These are phyloP conservation scores for Neurospora sp. DNA, from an alignment of 495 filamentous ascomycete species.

Conservation along the genomic window DNA sequence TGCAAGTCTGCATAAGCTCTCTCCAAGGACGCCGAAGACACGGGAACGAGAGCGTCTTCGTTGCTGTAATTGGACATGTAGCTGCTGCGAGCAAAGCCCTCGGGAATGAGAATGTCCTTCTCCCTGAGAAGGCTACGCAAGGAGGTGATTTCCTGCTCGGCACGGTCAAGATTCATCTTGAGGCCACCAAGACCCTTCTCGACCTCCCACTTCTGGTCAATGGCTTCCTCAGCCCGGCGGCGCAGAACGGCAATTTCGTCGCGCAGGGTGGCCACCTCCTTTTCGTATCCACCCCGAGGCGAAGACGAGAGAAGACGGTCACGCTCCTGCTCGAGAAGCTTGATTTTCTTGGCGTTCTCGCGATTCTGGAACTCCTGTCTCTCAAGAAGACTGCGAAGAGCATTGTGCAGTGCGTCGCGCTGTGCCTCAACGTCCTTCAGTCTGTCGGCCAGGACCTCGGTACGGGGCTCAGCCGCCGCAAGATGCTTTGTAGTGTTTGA, in stretches of 20 bases:
- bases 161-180: slow-evolving; percentile 95
- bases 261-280: slow-evolving; percentile 66
- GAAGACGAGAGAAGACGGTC: slow-evolving; percentile 59
- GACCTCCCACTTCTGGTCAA: slow-evolving; percentile 94
- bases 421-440: slow-evolving; percentile 89
- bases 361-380: slow-evolving; percentile 73
- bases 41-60: slow-evolving; percentile 17
- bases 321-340: slow-evolving; percentile 65
- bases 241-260: slow-evolving; percentile 79
- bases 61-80: slow-evolving; percentile 17
- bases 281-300: slow-evolving; percentile 68
- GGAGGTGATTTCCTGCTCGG: slow-evolving; percentile 81
- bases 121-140: slow-evolving; percentile 72
- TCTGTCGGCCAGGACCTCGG: slow-evolving; percentile 64
- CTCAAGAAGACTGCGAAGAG: slow-evolving; percentile 76
- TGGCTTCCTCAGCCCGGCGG: slow-evolving; percentile 82
- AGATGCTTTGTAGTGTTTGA: slow-evolving; percentile 49
- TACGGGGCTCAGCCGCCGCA: slow-evolving; percentile 40
- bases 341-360: slow-evolving; percentile 69
- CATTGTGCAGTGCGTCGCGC: slow-evolving; percentile 81
- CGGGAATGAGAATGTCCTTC: slow-evolving; percentile 69
- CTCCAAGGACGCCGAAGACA: slow-evolving; percentile 65
- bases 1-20: slow-evolving; percentile 73
- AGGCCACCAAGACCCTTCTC: slow-evolving; percentile 87
- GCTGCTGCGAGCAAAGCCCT: slow-evolving; percentile 39